Conservation (phyloP, 345 rosid species). For the Syzygium jambos region DNA sequence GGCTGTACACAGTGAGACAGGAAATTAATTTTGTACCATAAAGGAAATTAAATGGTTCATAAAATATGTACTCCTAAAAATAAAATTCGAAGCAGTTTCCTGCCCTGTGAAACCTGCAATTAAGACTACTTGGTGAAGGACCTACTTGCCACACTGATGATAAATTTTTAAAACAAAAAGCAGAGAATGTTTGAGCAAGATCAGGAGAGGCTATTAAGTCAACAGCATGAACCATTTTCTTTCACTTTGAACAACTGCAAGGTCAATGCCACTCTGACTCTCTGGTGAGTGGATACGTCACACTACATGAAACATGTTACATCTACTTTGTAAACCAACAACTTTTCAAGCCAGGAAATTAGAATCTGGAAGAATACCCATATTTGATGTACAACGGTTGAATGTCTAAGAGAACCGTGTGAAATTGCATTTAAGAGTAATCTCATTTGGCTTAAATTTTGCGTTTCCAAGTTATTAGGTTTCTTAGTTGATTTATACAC, state of each 20-base stretch:
- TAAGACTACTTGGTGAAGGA: not conserved
- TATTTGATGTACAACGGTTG: not conserved
- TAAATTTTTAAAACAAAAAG: not conserved
- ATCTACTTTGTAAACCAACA: not conserved
- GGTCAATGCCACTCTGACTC: not conserved
- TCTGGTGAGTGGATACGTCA: not conserved
- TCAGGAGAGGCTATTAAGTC: not conserved
- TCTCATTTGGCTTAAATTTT: not conserved
- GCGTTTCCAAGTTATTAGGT: not conserved
- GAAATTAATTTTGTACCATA: not conserved
- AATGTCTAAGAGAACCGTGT: not conserved
- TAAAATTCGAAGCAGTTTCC: not conserved
- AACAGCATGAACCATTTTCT: not conserved
- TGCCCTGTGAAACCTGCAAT: not conserved
- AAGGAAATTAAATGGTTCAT: not conserved
- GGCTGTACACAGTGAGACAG: slow-evolving; percentile 31
- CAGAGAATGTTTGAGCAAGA: not conserved
- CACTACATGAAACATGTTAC: not conserved
- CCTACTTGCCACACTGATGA: not conserved
- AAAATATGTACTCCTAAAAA: not conserved
- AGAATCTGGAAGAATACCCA: not conserved
- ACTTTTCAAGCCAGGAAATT: not conserved
- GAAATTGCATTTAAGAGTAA: not conserved
- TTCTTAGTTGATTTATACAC: not conserved
- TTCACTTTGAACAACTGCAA: not conserved